Evolutionary conservation across 495 filamentous ascomycete genomes (phyloP).

Genomic region (Rostrohypoxylon terebratum): DNA sequence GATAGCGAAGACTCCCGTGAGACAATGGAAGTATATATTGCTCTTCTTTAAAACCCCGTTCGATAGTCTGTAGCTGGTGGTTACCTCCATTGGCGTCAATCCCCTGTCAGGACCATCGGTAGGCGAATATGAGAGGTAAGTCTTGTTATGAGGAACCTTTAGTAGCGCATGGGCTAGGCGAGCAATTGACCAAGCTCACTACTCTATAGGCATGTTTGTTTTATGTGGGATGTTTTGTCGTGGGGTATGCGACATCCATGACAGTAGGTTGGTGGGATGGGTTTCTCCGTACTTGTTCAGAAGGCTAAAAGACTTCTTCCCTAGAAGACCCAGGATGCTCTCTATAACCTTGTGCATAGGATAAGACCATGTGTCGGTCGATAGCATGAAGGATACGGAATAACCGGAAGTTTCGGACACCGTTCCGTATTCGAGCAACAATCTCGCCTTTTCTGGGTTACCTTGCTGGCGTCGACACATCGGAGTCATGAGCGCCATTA

Average conservation of each 20-base stretch:
- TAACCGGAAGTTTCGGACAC: not conserved
- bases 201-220: not conserved
- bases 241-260: not conserved
- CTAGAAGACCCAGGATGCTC: not conserved
- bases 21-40: not conserved
- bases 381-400: not conserved
- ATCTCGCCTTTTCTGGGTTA: not conserved
- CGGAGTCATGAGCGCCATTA: not conserved
- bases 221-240: not conserved
- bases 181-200: not conserved
- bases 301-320: not conserved
- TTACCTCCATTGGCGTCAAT: not conserved
- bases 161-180: not conserved
- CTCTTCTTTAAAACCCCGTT: not conserved
- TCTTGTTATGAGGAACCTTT: not conserved
- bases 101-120: not conserved
- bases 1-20: not conserved
- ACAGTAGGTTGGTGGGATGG: not conserved
- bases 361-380: not conserved
- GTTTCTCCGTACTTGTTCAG: constrained; percentile 6
- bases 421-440: not conserved
- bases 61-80: not conserved
- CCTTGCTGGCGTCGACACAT: not conserved
- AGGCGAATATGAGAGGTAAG: not conserved
- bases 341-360: not conserved